Percentiles rank a stretch among this genome's conserved stretches.
phyloP scores from a whole-genome alignment of 441 rosid genomes.

The Pelargonium australe region DNA sequence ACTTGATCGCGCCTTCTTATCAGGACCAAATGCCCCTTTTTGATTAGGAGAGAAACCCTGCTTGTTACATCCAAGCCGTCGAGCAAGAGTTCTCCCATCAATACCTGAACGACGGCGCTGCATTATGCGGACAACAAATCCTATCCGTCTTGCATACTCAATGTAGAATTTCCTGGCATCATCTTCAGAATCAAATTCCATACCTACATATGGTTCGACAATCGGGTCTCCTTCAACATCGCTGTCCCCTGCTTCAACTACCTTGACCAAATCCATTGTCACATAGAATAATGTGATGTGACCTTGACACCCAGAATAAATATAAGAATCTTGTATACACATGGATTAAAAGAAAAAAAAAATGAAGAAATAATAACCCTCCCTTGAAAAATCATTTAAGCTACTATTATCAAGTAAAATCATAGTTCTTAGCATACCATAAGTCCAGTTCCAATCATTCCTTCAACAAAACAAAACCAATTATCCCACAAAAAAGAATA shows the following conservation, averaged over 20 bases:
- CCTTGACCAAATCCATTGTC: constrained; percentile 7
- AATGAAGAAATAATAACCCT: background rate
- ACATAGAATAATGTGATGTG: background rate
- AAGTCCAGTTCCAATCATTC: too few relatives aligned
- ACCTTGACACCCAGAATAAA: background rate
- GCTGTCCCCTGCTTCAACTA: background rate
- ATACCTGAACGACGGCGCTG: constrained; percentile 64
- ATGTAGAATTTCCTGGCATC: constrained; percentile 56
- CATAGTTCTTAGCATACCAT: too few relatives aligned
- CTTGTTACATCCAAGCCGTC: constrained; percentile 69
- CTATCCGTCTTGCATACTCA: constrained; percentile 49
- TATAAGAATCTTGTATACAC: background rate
- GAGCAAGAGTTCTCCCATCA: constrained; percentile 68
- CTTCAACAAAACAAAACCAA: too few relatives aligned
- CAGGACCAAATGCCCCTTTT: constrained; percentile 32
- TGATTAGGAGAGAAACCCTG: constrained; percentile 66
- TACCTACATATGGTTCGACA: constrained; percentile 52
- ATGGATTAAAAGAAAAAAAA: background rate
- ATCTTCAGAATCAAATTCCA: constrained; percentile 75
- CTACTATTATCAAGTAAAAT: background rate
- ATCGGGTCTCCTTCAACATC: constrained; percentile 27
- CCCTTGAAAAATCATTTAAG: background rate
- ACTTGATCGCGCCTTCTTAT: constrained; percentile 55
- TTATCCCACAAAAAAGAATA: too few relatives aligned
- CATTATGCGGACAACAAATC: constrained; percentile 70